Evolutionary conservation across 805 yeast species (phyloP), one percentile per base, ranked within the genome.

Genomic region (Yarrowia sp.): DNA sequence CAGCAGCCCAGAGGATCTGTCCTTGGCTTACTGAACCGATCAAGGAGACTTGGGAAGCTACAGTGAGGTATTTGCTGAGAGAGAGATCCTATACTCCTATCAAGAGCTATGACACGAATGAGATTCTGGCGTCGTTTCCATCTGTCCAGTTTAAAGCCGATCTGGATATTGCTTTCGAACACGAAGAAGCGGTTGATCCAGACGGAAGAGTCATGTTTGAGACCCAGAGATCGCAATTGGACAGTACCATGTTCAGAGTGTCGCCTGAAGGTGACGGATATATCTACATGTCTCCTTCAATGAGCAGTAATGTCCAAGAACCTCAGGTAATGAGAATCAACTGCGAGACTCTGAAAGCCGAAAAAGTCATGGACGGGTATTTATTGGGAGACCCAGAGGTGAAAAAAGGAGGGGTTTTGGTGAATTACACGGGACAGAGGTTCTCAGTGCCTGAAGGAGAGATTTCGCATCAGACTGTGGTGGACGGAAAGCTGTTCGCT

Each of bases 121-220:
- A 58, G 42, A 58, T 58, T 33, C 40, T 58, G 13, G 44, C 17
- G 0, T 8, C n/a, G 7, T 43, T 17, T 43, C 64, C 49, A 1
- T 58, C 64, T 2, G 64, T 58, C 15, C 64, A 58, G 9, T 58
- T 58, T 17, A 15, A 14, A 20, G 64, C 64, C 6, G 40, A 58
- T 17, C 42, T 58, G 10, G 64, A 58, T 8, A 58, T 58, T 12
- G 64, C 64, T 1, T 58, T 58, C 9, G 64, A 58, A 19, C 64
- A 58, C 9, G 64, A 58, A 10, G 64, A 58, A n/a, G 24, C 50
- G 2, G 40, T 58, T 1, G 64, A 58, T 34, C 49, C 50, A 12
- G 64, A 58, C 6, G 64, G 64, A 13, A 19, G 33, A 19, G 50
- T 58, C 64, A 58, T 58, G 64, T 58, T 58, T 19, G 64, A 58